Percentiles rank a stretch among this genome's conserved stretches.
phyloP scores from a whole-genome alignment of 2,329 filamentous ascomycete genomes.

The Hymenotorrendiella dingleyae region DNA sequence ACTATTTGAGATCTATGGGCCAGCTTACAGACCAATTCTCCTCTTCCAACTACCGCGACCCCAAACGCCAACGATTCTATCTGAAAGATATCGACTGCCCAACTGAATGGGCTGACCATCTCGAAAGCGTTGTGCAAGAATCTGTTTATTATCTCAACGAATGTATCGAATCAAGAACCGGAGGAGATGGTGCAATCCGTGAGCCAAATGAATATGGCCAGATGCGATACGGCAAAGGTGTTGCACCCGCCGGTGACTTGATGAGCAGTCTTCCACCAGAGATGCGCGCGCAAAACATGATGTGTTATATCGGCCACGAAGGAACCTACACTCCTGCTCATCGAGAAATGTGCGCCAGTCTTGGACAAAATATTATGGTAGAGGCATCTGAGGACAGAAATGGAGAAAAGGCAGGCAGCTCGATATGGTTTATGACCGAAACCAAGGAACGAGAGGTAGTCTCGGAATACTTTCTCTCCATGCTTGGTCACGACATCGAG shows the following conservation, averaged over 20 bases:
- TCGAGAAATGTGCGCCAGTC: constrained; percentile 92
- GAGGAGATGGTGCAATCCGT: constrained; percentile 48
- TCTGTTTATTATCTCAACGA: constrained; percentile 89
- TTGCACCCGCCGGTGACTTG: constrained; percentile 73
- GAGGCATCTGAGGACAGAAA: constrained; percentile 70
- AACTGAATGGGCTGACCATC: constrained; percentile 72
- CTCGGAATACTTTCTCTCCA: constrained; percentile 88
- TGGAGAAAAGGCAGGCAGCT: constrained; percentile 78
- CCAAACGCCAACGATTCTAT: constrained; percentile 79
- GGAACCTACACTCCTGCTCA: constrained; percentile 95
- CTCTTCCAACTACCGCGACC: constrained; percentile 68
- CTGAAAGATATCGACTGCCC: constrained; percentile 97
- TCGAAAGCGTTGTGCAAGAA: constrained; percentile 72
- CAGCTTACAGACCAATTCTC: constrained; percentile 80
- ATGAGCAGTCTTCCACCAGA: constrained; percentile 85
- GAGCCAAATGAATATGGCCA: constrained; percentile 36
- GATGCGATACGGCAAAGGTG: constrained; percentile 37
- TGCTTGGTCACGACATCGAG: constrained; percentile 92
- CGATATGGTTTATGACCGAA: constrained; percentile 99
- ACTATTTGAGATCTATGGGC: constrained; percentile 85
- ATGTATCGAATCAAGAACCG: constrained; percentile 51
- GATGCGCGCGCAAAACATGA: constrained; percentile 92
- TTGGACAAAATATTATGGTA: constrained; percentile 98
- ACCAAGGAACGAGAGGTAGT: constrained; percentile 86
- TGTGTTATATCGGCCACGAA: constrained; percentile 98